phyloP scores from a whole-genome alignment of 2,329 filamentous ascomycete genomes.

The Ophiostoma australiae region DNA sequence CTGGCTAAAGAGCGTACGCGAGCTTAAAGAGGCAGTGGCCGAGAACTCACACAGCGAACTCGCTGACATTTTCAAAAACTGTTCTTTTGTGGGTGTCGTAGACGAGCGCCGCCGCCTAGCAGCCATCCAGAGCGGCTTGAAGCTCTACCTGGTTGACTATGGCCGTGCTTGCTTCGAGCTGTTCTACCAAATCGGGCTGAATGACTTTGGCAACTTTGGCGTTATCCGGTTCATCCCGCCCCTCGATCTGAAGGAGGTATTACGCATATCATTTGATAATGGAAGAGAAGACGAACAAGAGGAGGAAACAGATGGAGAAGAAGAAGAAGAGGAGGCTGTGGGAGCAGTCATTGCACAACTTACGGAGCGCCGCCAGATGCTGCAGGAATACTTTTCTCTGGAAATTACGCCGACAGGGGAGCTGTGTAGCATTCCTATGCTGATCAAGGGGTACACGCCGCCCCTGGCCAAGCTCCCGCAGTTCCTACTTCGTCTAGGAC shows the following conservation, averaged over 20 bases:
- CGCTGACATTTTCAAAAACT: slow-evolving; percentile 78
- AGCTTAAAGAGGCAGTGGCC: slow-evolving; percentile 74
- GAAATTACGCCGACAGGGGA: slow-evolving; percentile 74
- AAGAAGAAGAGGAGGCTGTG: slow-evolving; percentile 32
- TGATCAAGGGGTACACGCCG: slow-evolving; percentile 85
- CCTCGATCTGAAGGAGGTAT: slow-evolving; percentile 63
- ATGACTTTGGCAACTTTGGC: slow-evolving; percentile 89
- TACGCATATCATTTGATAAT: slow-evolving; percentile 66
- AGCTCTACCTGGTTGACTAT: slow-evolving; percentile 89
- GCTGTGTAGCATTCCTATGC: slow-evolving; percentile 71
- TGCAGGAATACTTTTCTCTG: slow-evolving; percentile 86
- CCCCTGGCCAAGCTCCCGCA: slow-evolving; percentile 78
- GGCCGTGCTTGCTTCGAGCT: slow-evolving; percentile 81
- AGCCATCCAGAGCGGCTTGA: slow-evolving; percentile 90
- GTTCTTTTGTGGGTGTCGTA: slow-evolving; percentile 90
- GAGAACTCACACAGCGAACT: slow-evolving; percentile 77
- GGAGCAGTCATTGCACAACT: slow-evolving; percentile 64
- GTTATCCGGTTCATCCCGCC: slow-evolving; percentile 73
- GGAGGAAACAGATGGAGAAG: slow-evolving; percentile 54
- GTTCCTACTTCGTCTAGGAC: slow-evolving; percentile 83
- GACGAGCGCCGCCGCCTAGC: slow-evolving; percentile 81
- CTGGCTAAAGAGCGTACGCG: slow-evolving; percentile 77
- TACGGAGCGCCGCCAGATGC: slow-evolving; percentile 74
- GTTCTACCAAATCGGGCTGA: slow-evolving; percentile 92
- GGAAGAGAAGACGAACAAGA: slow-evolving; percentile 49